A percentile compares a stretch with the other conserved stretches of the same genome.
These are phyloP conservation scores for Ogataea pini DNA, from an alignment of 805 yeast genomes.

Conservation along the genomic window DNA sequence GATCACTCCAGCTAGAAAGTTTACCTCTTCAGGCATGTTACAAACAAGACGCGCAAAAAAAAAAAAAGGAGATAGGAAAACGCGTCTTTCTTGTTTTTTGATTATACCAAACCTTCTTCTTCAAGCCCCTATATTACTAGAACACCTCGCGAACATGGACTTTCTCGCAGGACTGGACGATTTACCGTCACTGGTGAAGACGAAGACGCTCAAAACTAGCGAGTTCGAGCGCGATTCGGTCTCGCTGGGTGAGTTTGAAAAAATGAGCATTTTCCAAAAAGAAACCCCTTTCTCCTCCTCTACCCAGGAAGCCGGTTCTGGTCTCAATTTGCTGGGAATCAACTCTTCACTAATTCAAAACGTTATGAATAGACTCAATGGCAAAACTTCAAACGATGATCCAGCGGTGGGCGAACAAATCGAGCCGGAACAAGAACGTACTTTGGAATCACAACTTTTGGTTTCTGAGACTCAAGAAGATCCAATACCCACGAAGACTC, in stretches of 20 bases:
- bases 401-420: neutral
- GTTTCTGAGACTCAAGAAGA: neutral
- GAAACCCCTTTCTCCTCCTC: constrained; percentile 4
- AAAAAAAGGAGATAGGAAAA: neutral
- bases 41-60: constrained; percentile 2
- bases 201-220: constrained; percentile 10
- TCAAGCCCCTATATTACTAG: too few species aligned
- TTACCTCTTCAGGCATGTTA: neutral
- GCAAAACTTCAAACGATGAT: constrained; percentile 1
- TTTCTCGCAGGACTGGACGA: constrained; percentile 24
- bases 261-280: neutral
- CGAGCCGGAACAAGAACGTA: neutral
- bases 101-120: neutral
- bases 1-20: neutral
- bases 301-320: constrained; percentile 1
- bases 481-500: neutral
- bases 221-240: neutral
- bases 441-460: neutral
- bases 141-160: too few species aligned
- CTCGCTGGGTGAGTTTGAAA: neutral
- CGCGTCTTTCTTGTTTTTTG: neutral
- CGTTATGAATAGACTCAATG: constrained; percentile 21
- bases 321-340: constrained; percentile 18
- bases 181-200: constrained; percentile 11
- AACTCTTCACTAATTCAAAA: constrained; percentile 16